Percentiles rank a stretch among this genome's conserved stretches.
Conservation (phyloP, 371 early-diverging fungal species). For the Basidiobolus meristosporus region DNA sequence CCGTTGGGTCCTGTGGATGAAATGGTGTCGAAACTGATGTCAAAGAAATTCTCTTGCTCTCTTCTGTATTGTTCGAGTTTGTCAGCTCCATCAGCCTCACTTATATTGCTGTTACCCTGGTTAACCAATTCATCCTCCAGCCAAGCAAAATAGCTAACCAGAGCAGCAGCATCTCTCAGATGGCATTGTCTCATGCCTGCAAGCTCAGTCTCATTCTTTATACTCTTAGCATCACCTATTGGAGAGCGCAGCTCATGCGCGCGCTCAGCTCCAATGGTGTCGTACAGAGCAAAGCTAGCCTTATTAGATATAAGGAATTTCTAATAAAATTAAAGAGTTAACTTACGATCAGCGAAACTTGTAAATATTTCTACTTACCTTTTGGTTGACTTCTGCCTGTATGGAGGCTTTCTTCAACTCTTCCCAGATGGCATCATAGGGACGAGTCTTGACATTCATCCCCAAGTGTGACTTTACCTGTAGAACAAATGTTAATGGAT, state of each 20-base stretch:
- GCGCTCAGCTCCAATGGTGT: slow-evolving; percentile 26
- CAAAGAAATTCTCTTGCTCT: slow-evolving; percentile 53
- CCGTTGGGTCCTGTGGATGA: slow-evolving; percentile 91
- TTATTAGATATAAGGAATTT: slow-evolving; percentile 31
- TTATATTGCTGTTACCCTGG: slow-evolving; percentile 23
- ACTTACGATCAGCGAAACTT: too few relatives aligned
- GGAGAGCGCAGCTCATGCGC: slow-evolving; percentile 40
- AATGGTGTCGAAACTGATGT: slow-evolving; percentile 94
- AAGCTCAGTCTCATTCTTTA: slow-evolving; percentile 85
- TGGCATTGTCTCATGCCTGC: slow-evolving; percentile 90
- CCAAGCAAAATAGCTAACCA: slow-evolving; percentile 88
- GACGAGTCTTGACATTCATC: slow-evolving; percentile 28
- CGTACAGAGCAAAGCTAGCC: slow-evolving; percentile 35
- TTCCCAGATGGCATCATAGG: slow-evolving; percentile 63
- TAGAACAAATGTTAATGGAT: too few relatives aligned
- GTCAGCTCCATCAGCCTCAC: slow-evolving; percentile 67
- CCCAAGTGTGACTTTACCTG: slow-evolving; percentile 28
- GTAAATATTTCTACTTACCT: too few relatives aligned
- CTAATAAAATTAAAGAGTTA: too few relatives aligned
- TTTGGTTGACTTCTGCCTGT: too few relatives aligned
- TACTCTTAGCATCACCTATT: slow-evolving; percentile 60
- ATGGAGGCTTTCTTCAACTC: slow-evolving; percentile 21
- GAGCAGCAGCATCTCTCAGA: slow-evolving; percentile 82
- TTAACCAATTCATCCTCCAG: slow-evolving; percentile 67
- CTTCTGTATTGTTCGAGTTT: slow-evolving; percentile 41